phyloP scores from a whole-genome alignment of 805 yeast species.

The Schizosaccharomyces lindneri region DNA sequence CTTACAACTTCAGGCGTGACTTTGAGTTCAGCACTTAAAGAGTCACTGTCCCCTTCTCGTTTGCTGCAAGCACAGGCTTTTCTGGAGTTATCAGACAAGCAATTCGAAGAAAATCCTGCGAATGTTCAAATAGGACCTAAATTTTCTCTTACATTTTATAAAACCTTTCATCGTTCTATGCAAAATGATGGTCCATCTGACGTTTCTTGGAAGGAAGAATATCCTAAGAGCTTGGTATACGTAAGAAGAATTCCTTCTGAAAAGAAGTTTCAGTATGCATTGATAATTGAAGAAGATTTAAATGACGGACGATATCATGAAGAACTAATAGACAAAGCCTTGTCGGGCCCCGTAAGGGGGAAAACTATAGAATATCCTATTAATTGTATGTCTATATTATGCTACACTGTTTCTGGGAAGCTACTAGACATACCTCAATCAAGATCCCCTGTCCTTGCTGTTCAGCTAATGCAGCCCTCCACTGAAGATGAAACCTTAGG shows the following conservation, averaged over 20 bases:
- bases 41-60: conserved; percentile 36
- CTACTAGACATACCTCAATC: conserved; percentile 37
- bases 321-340: conserved; percentile 11
- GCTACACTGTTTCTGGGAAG: conserved; percentile 47
- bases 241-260: conserved; percentile 15
- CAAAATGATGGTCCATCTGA: conserved; percentile 23
- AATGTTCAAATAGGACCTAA: conserved; percentile 29
- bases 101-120: conserved; percentile 3
- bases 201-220: conserved; percentile 51
- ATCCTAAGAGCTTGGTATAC: conserved; percentile 27
- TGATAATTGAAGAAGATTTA: conserved; percentile 30
- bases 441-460: conserved; percentile 38
- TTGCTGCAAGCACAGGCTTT: conserved; percentile 35
- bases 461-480: conserved; percentile 19
- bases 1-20: conserved; percentile 46
- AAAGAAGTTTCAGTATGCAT: conserved; percentile 18
- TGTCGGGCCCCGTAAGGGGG: neutral
- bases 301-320: conserved; percentile 57
- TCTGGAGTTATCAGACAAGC: conserved; percentile 18
- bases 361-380: neutral
- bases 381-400: conserved; percentile 18
- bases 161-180: conserved; percentile 23
- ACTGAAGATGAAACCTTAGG: neutral
- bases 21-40: conserved; percentile 24
- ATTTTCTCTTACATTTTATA: conserved; percentile 31